These are phyloP conservation scores for Talaromyces piceae DNA, from an alignment of 2,329 filamentous ascomycete species.

Conservation along the genomic window DNA sequence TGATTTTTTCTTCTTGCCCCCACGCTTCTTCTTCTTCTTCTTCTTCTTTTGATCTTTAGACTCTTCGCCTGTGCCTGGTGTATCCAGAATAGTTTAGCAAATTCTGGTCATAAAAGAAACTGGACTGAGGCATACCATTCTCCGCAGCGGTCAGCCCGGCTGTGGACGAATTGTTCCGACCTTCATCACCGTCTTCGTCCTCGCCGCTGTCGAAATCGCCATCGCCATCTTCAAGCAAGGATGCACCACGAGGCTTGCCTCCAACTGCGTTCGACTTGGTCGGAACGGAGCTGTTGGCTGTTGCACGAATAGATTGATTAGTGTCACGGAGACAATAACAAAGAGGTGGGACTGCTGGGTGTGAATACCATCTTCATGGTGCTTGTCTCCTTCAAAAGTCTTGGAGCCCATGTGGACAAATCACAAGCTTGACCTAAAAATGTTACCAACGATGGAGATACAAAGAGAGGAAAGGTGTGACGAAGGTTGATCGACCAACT, in stretches of 20 bases:
- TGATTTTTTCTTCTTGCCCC: constrained; percentile 18
- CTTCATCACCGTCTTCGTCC: constrained; percentile 18
- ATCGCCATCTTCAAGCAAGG: constrained; percentile 39
- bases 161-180: constrained; percentile 13
- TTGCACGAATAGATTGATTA: neutral
- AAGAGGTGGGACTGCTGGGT: neutral
- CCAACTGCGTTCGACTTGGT: constrained; percentile 21
- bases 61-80: constrained; percentile 23
- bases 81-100: neutral
- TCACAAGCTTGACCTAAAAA: too few species aligned
- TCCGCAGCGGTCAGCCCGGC: constrained; percentile 14
- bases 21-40: constrained; percentile 37
- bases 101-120: neutral
- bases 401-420: constrained; percentile 8
- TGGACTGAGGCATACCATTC: constrained; percentile 29
- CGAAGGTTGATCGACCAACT: too few species aligned
- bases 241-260: constrained; percentile 37
- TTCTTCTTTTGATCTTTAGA: constrained; percentile 34
- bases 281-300: constrained; percentile 11
- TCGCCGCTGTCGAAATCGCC: constrained; percentile 30
- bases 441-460: too few species aligned
- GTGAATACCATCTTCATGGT: constrained; percentile 9
- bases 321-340: too few species aligned
- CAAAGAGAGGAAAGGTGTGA: too few species aligned
- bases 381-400: constrained; percentile 8